These are phyloP conservation scores for Aphanomyces euteiches DNA, from an alignment of 352 stramenopile genomes.

Conservation along the genomic window DNA sequence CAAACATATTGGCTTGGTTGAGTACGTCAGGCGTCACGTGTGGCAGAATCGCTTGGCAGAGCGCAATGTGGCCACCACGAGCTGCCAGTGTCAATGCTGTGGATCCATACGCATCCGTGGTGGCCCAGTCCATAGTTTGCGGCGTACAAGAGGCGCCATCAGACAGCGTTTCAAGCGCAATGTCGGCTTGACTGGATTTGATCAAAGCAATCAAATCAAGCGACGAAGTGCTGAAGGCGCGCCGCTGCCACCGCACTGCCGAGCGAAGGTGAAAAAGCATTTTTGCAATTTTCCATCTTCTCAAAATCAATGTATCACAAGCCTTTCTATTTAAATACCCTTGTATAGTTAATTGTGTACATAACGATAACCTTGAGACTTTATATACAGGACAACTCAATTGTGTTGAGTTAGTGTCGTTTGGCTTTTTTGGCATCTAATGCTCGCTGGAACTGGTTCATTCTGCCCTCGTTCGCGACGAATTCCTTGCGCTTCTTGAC, in stretches of 20 bases:
- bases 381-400: neutral
- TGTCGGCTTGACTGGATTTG: constrained; percentile 2
- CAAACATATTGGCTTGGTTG: constrained; percentile 28
- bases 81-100: constrained; percentile 19
- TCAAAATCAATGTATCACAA: too few species aligned
- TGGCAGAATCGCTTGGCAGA: constrained; percentile 7
- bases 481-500: constrained; percentile 83
- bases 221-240: too few species aligned
- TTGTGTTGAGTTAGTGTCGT: constrained; percentile 9
- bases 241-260: too few species aligned
- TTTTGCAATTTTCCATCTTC: too few species aligned
- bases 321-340: too few species aligned
- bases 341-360: too few species aligned
- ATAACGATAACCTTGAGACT: too few species aligned
- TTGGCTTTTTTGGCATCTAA: constrained; percentile 56
- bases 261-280: too few species aligned
- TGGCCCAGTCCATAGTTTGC: neutral
- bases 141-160: neutral
- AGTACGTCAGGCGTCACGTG: neutral
- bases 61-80: constrained; percentile 11
- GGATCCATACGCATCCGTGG: constrained; percentile 16
- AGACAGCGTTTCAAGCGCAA: neutral
- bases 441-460: constrained; percentile 65
- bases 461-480: constrained; percentile 62
- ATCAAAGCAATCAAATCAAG: constrained; percentile 7